phyloP scores from a whole-genome alignment of 2,329 filamentous ascomycete genomes.

The Fusarium camptoceras region DNA sequence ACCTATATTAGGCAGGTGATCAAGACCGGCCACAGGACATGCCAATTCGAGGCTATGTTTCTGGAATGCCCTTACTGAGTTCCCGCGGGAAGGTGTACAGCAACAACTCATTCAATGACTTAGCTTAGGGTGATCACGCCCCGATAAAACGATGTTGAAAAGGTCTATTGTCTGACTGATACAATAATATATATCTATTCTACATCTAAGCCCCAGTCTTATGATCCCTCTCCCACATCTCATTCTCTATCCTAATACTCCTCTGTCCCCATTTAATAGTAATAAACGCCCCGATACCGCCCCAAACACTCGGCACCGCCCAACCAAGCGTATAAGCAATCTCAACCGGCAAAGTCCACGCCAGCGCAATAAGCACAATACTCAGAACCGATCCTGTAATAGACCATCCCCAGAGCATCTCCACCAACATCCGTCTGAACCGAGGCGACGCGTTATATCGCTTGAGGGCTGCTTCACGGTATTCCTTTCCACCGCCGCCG shows the following conservation, averaged over 20 bases:
- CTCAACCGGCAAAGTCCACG: slow-evolving; percentile 21
- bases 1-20: not conserved
- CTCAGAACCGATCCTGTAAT: slow-evolving; percentile 11
- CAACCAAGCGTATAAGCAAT: slow-evolving; percentile 23
- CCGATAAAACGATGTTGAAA: too few species aligned
- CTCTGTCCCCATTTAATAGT: slow-evolving; percentile 37
- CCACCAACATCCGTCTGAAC: slow-evolving; percentile 23
- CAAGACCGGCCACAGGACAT: not conserved
- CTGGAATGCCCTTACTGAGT: not conserved
- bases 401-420: slow-evolving; percentile 30
- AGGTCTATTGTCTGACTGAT: not conserved
- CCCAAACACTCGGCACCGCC: slow-evolving; percentile 28
- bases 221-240: slow-evolving; percentile 18
- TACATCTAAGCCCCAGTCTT: not conserved
- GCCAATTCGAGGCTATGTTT: not conserved
- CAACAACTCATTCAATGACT: too few species aligned
- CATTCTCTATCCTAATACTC: slow-evolving; percentile 27
- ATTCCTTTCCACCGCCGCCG: slow-evolving; percentile 22
- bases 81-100: not conserved
- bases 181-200: not conserved
- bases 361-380: slow-evolving; percentile 10
- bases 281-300: slow-evolving; percentile 15
- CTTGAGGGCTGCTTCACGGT: slow-evolving; percentile 23
- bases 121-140: fast-evolving
- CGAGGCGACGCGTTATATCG: slow-evolving; percentile 27